Evolutionary conservation across 768 basidiomycete genomes (phyloP).

Genomic region (Lyophyllum semitale): DNA sequence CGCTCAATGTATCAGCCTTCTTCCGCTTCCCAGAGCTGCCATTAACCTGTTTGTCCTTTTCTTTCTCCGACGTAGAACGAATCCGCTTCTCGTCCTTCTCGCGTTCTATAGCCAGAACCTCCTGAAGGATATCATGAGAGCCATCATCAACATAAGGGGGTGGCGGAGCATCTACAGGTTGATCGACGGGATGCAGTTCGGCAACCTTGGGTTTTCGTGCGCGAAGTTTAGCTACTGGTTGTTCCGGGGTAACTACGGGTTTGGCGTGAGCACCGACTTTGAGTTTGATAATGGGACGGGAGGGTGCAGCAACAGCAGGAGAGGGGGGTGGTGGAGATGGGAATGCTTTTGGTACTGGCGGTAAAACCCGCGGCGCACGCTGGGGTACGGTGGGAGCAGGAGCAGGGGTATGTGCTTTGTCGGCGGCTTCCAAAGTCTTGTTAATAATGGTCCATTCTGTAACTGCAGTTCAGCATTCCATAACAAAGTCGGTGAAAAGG

Average conservation of each 20-base stretch:
- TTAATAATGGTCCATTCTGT: conserved; percentile 87
- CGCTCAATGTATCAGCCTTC: conserved; percentile 40
- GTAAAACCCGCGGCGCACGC: conserved; percentile 33
- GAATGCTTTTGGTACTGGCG: conserved; percentile 43
- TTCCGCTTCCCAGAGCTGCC: conserved; percentile 58
- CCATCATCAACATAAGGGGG: conserved; percentile 78
- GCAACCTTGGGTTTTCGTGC: conserved; percentile 44
- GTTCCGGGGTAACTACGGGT: conserved; percentile 25
- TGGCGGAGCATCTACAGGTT: conserved; percentile 57
- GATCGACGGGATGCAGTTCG: conserved; percentile 28
- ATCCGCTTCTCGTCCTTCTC: conserved; percentile 61
- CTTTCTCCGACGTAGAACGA: conserved; percentile 41
- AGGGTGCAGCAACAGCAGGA: conserved; percentile 24
- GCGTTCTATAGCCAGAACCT: conserved; percentile 79
- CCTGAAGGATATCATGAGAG: conserved; percentile 79
- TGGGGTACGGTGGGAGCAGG: conserved; percentile 23
- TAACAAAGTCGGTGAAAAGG: not conserved
- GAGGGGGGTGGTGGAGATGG: conserved; percentile 23
- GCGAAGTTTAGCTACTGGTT: conserved; percentile 37
- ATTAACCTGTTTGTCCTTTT: conserved; percentile 39
- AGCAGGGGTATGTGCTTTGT: conserved; percentile 41
- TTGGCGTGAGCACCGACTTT: conserved; percentile 53
- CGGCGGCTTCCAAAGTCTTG: conserved; percentile 75
- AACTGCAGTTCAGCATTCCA: not conserved
- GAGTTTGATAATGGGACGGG: conserved; percentile 67